Conservation (phyloP, 441 rosid genomes). For the Flueggea neowawraea region DNA sequence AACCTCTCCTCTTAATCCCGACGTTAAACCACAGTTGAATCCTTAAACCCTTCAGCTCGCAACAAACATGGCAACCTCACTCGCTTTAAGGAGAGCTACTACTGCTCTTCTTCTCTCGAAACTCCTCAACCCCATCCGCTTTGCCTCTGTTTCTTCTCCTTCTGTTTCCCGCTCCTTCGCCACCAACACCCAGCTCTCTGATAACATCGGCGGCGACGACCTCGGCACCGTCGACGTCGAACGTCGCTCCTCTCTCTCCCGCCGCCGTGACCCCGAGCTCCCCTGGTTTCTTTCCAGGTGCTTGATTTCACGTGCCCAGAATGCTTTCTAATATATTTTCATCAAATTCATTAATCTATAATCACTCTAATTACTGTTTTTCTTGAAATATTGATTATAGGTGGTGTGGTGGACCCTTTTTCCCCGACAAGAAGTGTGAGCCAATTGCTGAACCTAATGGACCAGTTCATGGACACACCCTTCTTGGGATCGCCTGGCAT, state of each 20-base stretch:
- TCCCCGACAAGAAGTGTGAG: conserved; percentile 51
- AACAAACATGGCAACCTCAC: conserved; percentile 20
- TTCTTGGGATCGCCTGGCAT: conserved; percentile 10
- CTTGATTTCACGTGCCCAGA: too few relatives aligned
- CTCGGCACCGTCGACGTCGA: not conserved
- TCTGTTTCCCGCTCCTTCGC: conserved; percentile 27
- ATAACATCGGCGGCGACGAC: conserved; percentile 5
- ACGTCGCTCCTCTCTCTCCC: conserved; percentile 1
- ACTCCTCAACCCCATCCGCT: conserved; percentile 19
- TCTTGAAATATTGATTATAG: too few relatives aligned
- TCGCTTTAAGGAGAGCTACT: conserved; percentile 18
- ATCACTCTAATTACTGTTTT: too few relatives aligned
- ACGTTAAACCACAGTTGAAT: too few relatives aligned
- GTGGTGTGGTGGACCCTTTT: conserved; percentile 57
- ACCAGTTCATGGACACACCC: conserved; percentile 44
- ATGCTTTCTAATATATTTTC: too few relatives aligned
- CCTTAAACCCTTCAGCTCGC: too few relatives aligned
- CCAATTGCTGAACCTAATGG: conserved; percentile 58
- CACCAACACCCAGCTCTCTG: conserved; percentile 13
- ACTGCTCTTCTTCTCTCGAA: conserved; percentile 19
- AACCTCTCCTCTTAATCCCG: too few relatives aligned
- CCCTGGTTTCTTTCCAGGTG: conserved; percentile 11
- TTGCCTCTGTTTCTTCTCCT: conserved; percentile 9
- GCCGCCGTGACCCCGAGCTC: conserved; percentile 11
- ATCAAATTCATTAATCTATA: too few relatives aligned